Percentiles rank a stretch among this genome's conserved stretches.
phyloP scores from a whole-genome alignment of 148 eudicot species.

The Hydrangea macrophylla region DNA sequence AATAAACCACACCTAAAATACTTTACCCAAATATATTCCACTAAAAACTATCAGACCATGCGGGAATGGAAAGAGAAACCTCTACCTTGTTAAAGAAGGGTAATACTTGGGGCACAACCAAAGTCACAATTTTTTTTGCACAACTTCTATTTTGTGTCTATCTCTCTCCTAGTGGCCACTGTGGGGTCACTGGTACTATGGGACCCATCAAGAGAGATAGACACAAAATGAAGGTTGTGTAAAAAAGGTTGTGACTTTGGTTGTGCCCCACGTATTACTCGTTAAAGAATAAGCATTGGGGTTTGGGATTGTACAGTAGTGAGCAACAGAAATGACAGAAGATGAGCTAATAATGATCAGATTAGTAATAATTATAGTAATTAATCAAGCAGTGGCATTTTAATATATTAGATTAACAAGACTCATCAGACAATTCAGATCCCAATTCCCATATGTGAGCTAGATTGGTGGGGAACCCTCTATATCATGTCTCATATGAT shows the following conservation, averaged over 20 bases:
- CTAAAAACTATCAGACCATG: slow-evolving; percentile 10
- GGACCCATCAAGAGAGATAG: too few species aligned
- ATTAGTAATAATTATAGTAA: background rate
- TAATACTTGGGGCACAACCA: background rate
- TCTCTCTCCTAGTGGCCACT: too few species aligned
- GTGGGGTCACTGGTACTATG: too few species aligned
- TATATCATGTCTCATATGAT: background rate
- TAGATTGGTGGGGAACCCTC: background rate
- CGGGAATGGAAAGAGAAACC: background rate
- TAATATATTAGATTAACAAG: background rate
- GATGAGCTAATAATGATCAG: background rate
- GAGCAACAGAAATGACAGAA: background rate
- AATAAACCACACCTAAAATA: too few species aligned
- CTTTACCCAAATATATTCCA: too few species aligned
- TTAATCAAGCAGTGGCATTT: too few species aligned
- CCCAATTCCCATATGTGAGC: slow-evolving; percentile 1
- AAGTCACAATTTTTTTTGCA: too few species aligned
- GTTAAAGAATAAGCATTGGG: too few species aligned
- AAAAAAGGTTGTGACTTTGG: too few species aligned
- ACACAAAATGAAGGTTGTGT: too few species aligned
- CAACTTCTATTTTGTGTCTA: too few species aligned
- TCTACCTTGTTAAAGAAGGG: background rate
- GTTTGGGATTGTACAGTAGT: background rate
- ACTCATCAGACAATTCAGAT: background rate
- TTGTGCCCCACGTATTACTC: too few species aligned